These are phyloP conservation scores for Diaporthe sp. DNA, from an alignment of 2,329 filamentous ascomycete genomes.

Conservation along the genomic window DNA sequence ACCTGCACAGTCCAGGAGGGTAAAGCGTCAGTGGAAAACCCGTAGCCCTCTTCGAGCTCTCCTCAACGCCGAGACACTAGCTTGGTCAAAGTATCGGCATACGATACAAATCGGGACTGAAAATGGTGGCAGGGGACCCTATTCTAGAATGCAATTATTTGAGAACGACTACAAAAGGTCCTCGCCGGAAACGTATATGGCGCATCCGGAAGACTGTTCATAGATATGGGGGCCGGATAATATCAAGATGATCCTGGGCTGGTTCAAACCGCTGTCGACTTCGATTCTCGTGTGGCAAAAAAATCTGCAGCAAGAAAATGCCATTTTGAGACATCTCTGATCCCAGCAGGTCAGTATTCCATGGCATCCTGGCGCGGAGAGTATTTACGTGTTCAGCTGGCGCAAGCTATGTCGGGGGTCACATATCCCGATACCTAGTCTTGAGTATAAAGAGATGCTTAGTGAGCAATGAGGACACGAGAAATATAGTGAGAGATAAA, in stretches of 20 bases:
- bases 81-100: neutral
- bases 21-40: neutral
- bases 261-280: neutral
- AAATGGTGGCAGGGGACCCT: neutral
- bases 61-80: slow-evolving; percentile 12
- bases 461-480: neutral
- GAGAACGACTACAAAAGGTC: neutral
- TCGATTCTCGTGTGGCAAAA: neutral
- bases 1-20: neutral
- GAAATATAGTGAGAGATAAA: neutral
- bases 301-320: neutral
- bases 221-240: neutral
- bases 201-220: neutral
- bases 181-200: neutral
- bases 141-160: neutral
- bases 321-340: neutral
- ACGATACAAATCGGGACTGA: neutral
- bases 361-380: neutral
- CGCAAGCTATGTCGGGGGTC: slow-evolving; percentile 1
- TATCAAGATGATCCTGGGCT: neutral
- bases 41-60: neutral
- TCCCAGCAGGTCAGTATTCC: neutral
- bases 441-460: neutral
- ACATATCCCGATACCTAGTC: neutral
- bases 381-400: slow-evolving; percentile 1